Percentiles rank a stretch among this genome's conserved stretches.
Evolutionary conservation across 1,139 yeast genomes (phyloP).

Genomic region (Hansenula lynferdii): DNA sequence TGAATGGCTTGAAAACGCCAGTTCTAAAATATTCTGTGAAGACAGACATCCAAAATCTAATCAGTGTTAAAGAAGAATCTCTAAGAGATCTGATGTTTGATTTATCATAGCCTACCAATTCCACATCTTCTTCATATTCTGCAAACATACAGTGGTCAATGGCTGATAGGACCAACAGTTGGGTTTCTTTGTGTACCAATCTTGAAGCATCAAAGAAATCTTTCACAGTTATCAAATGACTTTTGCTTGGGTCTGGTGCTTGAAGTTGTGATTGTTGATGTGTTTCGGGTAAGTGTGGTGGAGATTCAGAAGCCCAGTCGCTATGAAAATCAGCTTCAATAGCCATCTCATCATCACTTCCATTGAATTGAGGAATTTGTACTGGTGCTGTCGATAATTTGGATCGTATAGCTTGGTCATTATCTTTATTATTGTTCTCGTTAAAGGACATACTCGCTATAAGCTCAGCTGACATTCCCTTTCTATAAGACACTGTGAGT

Average conservation of each 20-base stretch:
- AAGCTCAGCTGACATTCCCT: constrained; percentile 53
- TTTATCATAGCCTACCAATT: constrained; percentile 42
- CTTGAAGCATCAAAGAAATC: constrained; percentile 8
- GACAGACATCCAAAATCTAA: constrained; percentile 52
- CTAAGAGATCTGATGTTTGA: constrained; percentile 30
- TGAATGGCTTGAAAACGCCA: constrained; percentile 24
- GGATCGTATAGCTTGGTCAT: no score
- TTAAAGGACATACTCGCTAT: constrained; percentile 47
- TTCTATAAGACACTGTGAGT: constrained; percentile 60
- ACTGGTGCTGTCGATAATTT: not conserved
- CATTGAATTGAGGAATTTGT: no score
- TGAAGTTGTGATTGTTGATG: constrained; percentile 4
- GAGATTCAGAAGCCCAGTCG: not conserved
- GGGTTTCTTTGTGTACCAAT: constrained; percentile 36
- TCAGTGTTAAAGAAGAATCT: constrained; percentile 40
- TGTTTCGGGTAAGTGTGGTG: constrained; percentile 11
- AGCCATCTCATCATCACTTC: no score
- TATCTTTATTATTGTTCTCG: constrained; percentile 35
- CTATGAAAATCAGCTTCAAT: no score
- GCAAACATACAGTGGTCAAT: constrained; percentile 48
- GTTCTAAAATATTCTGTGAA: constrained; percentile 43
- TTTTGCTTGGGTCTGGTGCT: not conserved
- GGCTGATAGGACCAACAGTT: constrained; percentile 37
- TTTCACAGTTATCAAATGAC: not conserved
- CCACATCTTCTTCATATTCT: constrained; percentile 56